A percentile compares a stretch with the other conserved stretches of the same genome.
These are phyloP conservation scores for Puya raimondii DNA, from an alignment of 176 grass and related monocot species.

Conservation along the genomic window DNA sequence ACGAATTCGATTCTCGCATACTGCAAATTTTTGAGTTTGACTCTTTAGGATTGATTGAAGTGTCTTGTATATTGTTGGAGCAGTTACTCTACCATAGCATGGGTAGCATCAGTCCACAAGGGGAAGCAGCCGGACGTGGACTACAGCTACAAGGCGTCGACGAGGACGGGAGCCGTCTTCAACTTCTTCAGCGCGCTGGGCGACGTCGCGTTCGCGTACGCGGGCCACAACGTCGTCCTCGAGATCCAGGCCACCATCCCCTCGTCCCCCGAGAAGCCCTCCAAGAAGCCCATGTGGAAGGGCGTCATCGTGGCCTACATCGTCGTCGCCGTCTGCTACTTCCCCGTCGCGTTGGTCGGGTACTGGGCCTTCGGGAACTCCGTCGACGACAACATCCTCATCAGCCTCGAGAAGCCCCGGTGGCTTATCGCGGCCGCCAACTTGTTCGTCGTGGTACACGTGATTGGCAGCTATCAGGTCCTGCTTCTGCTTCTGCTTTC, in stretches of 20 bases:
- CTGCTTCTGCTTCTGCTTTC: background rate
- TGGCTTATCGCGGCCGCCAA: conserved; percentile 43
- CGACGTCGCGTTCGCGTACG: conserved; percentile 27
- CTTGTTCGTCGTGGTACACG: conserved; percentile 31
- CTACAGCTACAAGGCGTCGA: conserved; percentile 24
- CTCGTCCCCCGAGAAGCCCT: conserved; percentile 40
- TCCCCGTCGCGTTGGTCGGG: conserved; percentile 36
- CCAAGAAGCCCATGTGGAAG: conserved; percentile 60
- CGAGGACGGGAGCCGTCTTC: conserved; percentile 11
- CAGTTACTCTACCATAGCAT: conserved; percentile 13
- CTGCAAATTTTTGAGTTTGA: too few relatives aligned
- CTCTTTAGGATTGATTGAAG: too few relatives aligned
- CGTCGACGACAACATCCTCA: conserved; percentile 40
- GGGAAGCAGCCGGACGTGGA: background rate
- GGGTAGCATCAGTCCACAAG: conserved; percentile 14
- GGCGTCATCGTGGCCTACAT: conserved; percentile 31
- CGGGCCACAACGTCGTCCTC: conserved; percentile 57
- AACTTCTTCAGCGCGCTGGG: conserved; percentile 32
- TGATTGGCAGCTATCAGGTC: conserved; percentile 53
- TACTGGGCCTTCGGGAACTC: conserved; percentile 48
- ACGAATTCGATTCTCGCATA: too few relatives aligned
- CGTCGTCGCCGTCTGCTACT: conserved; percentile 44
- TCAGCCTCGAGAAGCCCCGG: conserved; percentile 25
- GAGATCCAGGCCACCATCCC: conserved; percentile 71
- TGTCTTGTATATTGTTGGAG: background rate